Evolutionary conservation across 345 rosid genomes (phyloP), one percentile per base, ranked within the genome.

Genomic region (Kandelia obovata): DNA sequence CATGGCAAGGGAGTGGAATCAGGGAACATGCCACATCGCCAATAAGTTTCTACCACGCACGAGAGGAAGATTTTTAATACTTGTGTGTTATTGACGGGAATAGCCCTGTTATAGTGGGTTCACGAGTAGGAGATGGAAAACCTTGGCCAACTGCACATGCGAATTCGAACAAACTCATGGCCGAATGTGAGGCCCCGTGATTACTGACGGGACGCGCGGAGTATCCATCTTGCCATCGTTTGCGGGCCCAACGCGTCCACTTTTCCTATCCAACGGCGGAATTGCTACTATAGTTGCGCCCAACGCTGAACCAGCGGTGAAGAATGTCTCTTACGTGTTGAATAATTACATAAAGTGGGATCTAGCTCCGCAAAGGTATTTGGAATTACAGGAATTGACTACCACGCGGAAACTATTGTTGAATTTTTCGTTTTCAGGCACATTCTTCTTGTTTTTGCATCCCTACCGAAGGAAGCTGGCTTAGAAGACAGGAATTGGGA

Each of bases 151-250:
- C 73, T 76, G 80, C 77, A 72, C 58, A 17, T 20, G 64, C 37
- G 3, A 15, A 39, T 56, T 67, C 32, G 7, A 9, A 19, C 20
- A 30, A 20, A 32, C 25, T 0, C 64, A 2, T 61, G 78, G 79
- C 56, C 15, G 20, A 49, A 2, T 34, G 47, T 6, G 62, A 5
- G 5, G 10, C 70, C 57, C 87, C 89, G 87, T 80, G 84, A 86
- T 74, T 49, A 65, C 46, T 64, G 87, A 73, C 87, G 82, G 62
- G 64, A 76, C 80, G 68, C 84, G 76, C 83, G 87, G 83, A 58
- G 19, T 26, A 4, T 53, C 43, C 87, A 83, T 76, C 83, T 76
- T 77, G 53, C 37, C 7, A 32, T n/a, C 55, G 68, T 47, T 35
- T 61, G 15, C 20, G 49, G 60, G 62, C 20, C 39, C 20, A 62